A percentile compares a stretch with the other conserved stretches of the same genome.
Conservation (phyloP, 306 rosid genomes). For the Heteromeles arbutifolia region DNA sequence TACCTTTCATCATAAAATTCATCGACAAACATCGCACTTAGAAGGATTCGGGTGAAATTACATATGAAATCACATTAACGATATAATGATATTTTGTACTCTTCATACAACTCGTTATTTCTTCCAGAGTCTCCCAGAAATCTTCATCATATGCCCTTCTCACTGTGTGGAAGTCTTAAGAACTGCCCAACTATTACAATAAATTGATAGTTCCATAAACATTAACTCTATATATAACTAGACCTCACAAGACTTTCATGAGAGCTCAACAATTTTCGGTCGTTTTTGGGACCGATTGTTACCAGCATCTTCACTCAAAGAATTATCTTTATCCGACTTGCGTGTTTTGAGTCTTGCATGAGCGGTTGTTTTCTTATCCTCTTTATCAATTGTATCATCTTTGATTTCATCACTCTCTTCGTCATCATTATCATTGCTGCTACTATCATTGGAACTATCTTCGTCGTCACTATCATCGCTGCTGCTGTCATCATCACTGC, state of each 20-base stretch:
- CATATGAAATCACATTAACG: too few species aligned
- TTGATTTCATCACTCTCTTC: neutral
- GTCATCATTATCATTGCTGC: slow-evolving; percentile 2
- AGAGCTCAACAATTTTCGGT: slow-evolving; percentile 54
- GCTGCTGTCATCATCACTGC: slow-evolving; percentile 23
- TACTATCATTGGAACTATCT: neutral
- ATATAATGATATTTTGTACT: too few species aligned
- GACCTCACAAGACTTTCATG: neutral
- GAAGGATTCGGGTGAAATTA: too few species aligned
- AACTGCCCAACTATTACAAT: neutral
- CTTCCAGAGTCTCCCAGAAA: neutral
- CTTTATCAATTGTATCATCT: neutral
- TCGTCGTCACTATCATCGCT: slow-evolving; percentile 5
- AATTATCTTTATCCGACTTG: slow-evolving; percentile 9
- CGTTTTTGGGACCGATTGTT: slow-evolving; percentile 33
- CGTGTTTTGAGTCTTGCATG: slow-evolving; percentile 15
- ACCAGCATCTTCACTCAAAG: neutral
- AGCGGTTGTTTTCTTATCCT: slow-evolving; percentile 12
- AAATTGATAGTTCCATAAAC: neutral
- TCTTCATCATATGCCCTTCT: neutral
- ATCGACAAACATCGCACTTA: too few species aligned
- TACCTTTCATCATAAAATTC: too few species aligned
- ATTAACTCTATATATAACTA: neutral
- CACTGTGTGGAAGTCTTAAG: neutral
- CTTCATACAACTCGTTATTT: neutral